Percentiles rank a stretch among this genome's conserved stretches.
These are phyloP conservation scores for Usnea hakonensis DNA, from an alignment of 495 filamentous ascomycete genomes.

Conservation along the genomic window DNA sequence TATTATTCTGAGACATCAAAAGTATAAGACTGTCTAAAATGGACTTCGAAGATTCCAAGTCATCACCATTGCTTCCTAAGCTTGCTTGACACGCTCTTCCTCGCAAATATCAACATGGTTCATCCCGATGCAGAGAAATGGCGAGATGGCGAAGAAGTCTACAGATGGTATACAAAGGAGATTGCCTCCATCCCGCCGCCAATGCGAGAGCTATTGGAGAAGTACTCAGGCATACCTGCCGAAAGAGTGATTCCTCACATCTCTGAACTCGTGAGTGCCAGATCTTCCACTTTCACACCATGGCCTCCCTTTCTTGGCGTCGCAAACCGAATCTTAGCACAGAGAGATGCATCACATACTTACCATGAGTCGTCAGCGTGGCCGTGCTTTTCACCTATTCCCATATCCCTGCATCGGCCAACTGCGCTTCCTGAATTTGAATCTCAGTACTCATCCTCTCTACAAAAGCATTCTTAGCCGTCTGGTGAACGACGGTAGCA, in stretches of 20 bases:
- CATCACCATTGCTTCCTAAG: too few relatives aligned
- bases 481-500: slow-evolving; percentile 27
- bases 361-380: slow-evolving; percentile 31
- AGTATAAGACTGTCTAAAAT: too few relatives aligned
- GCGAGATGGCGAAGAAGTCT: not conserved
- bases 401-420: slow-evolving; percentile 49
- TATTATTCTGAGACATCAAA: too few relatives aligned
- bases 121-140: not conserved
- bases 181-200: slow-evolving; percentile 1
- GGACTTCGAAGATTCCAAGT: too few relatives aligned
- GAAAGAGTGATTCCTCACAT: slow-evolving; percentile 42
- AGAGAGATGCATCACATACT: too few relatives aligned
- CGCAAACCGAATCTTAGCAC: not conserved
- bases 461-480: slow-evolving; percentile 37
- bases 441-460: slow-evolving; percentile 26
- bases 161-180: slow-evolving; percentile 6
- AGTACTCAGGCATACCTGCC: slow-evolving; percentile 41
- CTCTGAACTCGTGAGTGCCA: slow-evolving; percentile 34
- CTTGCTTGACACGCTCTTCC: too few relatives aligned
- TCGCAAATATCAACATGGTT: not conserved
- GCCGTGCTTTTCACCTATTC: slow-evolving; percentile 32
- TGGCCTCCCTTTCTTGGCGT: not conserved
- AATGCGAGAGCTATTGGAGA: slow-evolving; percentile 34
- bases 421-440: slow-evolving; percentile 46
- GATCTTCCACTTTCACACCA: not conserved